phyloP scores from a whole-genome alignment of 495 filamentous ascomycete species.

The Aspergillus cristatus region DNA sequence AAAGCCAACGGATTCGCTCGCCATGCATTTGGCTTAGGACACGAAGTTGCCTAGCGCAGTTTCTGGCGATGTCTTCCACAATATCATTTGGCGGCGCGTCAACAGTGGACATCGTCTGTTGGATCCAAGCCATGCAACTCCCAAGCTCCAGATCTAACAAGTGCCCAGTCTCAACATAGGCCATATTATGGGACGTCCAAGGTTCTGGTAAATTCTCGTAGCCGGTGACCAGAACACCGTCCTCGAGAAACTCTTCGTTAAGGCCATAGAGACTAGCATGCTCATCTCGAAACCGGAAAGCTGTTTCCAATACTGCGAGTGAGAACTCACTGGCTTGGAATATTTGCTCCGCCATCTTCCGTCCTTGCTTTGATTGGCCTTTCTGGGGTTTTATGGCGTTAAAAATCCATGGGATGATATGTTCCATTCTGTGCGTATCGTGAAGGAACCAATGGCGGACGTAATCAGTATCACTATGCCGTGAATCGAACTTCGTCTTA shows the following conservation, averaged over 20 bases:
- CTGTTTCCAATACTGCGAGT: constrained; percentile 58
- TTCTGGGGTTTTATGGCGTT: constrained; percentile 56
- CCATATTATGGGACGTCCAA: constrained; percentile 58
- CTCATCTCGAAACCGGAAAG: constrained; percentile 60
- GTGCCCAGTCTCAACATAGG: constrained; percentile 42
- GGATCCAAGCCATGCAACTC: constrained; percentile 32
- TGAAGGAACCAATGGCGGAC: constrained; percentile 76
- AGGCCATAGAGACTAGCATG: constrained; percentile 65
- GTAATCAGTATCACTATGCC: constrained; percentile 56
- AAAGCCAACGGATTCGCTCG: constrained; percentile 55
- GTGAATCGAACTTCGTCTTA: constrained; percentile 46
- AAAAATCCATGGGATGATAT: constrained; percentile 66
- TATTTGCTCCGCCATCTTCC: constrained; percentile 44
- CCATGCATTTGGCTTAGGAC: constrained; percentile 49
- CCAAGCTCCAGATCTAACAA: constrained; percentile 37
- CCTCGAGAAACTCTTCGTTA: constrained; percentile 47
- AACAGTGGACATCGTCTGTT: constrained; percentile 19
- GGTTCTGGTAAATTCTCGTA: constrained; percentile 62
- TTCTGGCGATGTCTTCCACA: constrained; percentile 37
- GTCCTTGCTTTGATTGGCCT: constrained; percentile 21
- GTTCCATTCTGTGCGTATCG: constrained; percentile 63
- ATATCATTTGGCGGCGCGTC: constrained; percentile 26
- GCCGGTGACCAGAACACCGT: constrained; percentile 54
- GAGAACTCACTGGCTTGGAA: constrained; percentile 75
- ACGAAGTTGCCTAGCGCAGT: constrained; percentile 47